Base-by-base conservation (phyloP, 257 asterid species). In the Anisodus acutangulus region DNA sequence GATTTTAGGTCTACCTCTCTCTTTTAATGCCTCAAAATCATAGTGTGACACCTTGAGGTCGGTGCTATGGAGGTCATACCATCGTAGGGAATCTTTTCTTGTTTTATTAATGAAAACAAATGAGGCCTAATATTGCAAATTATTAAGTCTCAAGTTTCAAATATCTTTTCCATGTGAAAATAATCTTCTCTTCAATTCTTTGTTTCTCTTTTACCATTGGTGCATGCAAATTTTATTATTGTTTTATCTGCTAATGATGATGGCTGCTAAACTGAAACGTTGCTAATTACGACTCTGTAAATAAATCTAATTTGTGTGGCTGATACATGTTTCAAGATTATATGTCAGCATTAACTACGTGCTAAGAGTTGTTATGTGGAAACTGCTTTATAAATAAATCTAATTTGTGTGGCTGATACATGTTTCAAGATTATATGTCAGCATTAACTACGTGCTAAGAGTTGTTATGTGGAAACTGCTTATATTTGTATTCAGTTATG, bases 221-320 rank as follows among this genome's bases (percentile, higher is more conserved):
- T 13, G 53, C 53, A 69, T 17, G 49, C 31, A 7, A 69, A 17
- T 69, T 37, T 66, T 39, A 3, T 69, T 7, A 39, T 15, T 5
- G 54, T 16, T 69, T 69, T 31, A 35, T 39, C 78, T 16, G 53
- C 31, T 74, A 74, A 49, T 13, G 19, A 8, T 49, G 19, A 74
- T 7, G 78, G 31, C 31, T 39, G 12, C 76, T 68, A 37, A 68
- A 35, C 39, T 37, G 5, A 68, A 68, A 37, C 12, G 3, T 72
- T 74, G 60, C 80, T 74, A 49, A 12, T n/a, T 74, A 49, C 60
- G 1, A 19, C 15, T 11, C 41, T 22, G 19, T 2, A 49, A 74
- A 74, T 22, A 71, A 71, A 19, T 71, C 58, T n/a, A 71, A 49
- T 71, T 71, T 11, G 41, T 47, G 60, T 49, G 62, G 17, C 79